phyloP scores from a whole-genome alignment of 2,329 filamentous ascomycete genomes.

The Aspergillus sergii region DNA sequence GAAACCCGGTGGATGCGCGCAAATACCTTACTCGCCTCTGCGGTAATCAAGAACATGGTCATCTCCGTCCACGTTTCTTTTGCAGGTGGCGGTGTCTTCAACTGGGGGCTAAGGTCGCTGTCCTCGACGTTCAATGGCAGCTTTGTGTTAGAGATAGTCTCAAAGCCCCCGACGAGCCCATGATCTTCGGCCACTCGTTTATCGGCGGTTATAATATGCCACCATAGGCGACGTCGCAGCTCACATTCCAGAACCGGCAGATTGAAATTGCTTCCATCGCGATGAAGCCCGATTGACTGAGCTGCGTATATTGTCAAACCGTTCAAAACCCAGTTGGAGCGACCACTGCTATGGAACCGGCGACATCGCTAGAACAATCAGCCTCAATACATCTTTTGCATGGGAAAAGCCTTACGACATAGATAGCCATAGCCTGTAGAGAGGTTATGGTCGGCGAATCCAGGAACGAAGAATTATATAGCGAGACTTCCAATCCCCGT shows the following conservation, averaged over 20 bases:
- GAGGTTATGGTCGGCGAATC: constrained; percentile 41
- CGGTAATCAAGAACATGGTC: constrained; percentile 58
- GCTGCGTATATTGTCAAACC: constrained; percentile 56
- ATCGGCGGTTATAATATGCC: constrained; percentile 50
- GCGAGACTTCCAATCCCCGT: constrained; percentile 40
- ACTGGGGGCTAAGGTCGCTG: constrained; percentile 52
- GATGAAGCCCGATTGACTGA: constrained; percentile 52
- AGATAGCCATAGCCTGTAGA: constrained; percentile 39
- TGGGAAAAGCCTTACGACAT: constrained; percentile 33
- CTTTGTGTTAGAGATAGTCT: constrained; percentile 44
- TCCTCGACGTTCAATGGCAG: constrained; percentile 56
- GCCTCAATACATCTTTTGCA: neutral
- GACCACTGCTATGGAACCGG: constrained; percentile 24
- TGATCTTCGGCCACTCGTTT: constrained; percentile 61
- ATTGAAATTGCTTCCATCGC: constrained; percentile 54
- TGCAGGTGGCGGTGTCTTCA: constrained; percentile 51
- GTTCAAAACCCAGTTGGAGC: constrained; percentile 52
- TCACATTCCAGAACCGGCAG: constrained; percentile 57
- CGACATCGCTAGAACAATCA: constrained; percentile 21
- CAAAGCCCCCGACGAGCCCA: constrained; percentile 54
- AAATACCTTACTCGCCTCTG: constrained; percentile 42
- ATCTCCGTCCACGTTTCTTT: constrained; percentile 60
- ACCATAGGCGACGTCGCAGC: constrained; percentile 58
- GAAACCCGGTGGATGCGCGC: neutral
- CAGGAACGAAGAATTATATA: constrained; percentile 44